Evolutionary conservation across 768 basidiomycete species (phyloP).

Genomic region (Podaxis mareebaensis): DNA sequence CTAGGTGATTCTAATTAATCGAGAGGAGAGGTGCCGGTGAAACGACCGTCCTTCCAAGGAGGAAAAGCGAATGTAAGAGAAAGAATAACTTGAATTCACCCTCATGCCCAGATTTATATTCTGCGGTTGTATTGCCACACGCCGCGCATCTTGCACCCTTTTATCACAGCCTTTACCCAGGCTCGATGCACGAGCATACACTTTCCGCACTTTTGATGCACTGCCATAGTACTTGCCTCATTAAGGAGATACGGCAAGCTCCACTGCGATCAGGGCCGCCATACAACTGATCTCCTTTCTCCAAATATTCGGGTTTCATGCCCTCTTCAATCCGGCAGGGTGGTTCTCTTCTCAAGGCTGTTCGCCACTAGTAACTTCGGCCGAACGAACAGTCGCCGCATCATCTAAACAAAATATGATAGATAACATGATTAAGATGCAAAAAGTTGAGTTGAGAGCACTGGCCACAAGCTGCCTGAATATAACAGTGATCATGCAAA

Average conservation of each 20-base stretch:
- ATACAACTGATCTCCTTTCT: background rate
- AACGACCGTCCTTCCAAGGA: background rate
- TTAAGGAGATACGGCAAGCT: background rate
- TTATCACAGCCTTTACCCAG: background rate
- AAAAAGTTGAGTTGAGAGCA: background rate
- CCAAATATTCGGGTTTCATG: background rate
- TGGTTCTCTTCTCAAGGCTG: too few relatives aligned
- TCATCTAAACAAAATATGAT: background rate
- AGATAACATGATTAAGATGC: background rate
- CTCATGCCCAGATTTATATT: background rate
- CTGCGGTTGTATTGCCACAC: background rate
- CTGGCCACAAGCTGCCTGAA: too few relatives aligned
- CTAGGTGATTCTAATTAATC: background rate
- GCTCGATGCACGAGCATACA: background rate
- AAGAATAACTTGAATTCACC: background rate
- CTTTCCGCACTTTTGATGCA: background rate
- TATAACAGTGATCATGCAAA: background rate
- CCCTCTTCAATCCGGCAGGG: background rate
- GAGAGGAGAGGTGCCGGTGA: background rate
- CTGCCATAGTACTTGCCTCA: background rate
- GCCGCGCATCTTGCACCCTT: background rate
- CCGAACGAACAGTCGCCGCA: background rate
- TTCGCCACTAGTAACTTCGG: too few relatives aligned
- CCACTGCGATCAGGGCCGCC: background rate
- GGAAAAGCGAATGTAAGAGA: background rate